phyloP scores from a whole-genome alignment of 441 rosid genomes.

The Bocquillonia castaneifolia region DNA sequence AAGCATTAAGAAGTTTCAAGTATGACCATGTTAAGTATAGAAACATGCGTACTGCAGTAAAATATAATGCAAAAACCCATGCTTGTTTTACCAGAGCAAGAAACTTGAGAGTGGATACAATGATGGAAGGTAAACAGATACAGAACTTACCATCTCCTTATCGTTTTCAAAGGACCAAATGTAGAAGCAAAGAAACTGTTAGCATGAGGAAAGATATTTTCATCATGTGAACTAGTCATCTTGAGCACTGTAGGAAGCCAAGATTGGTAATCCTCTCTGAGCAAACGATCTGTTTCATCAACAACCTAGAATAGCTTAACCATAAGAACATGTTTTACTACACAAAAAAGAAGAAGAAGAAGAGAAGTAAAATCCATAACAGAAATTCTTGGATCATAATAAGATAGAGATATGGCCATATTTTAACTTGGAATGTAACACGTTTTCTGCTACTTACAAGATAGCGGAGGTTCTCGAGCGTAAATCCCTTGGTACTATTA shows the following conservation, averaged over 20 bases:
- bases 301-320: constrained; percentile 56
- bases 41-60: not conserved
- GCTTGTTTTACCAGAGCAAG: not conserved
- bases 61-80: not conserved
- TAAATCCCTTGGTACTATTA: constrained; percentile 72
- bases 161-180: constrained; percentile 63
- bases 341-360: constrained; percentile 1
- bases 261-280: constrained; percentile 88
- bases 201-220: constrained; percentile 33
- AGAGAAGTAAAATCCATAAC: constrained; percentile 4
- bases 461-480: constrained; percentile 88
- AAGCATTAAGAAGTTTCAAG: not conserved
- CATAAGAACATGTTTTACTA: constrained; percentile 23
- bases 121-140: not conserved
- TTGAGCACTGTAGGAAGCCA: constrained; percentile 94
- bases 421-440: not conserved
- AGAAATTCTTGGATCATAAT: not conserved
- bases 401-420: not conserved
- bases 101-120: not conserved
- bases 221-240: constrained; percentile 39
- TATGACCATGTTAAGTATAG: not conserved
- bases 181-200: constrained; percentile 30
- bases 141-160: constrained; percentile 70
- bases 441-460: constrained; percentile 52
- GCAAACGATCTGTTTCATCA: constrained; percentile 92